A percentile compares a stretch with the other conserved stretches of the same genome.
phyloP scores from a whole-genome alignment of 805 yeast species.

The Schizosaccharomyces cryophilus region DNA sequence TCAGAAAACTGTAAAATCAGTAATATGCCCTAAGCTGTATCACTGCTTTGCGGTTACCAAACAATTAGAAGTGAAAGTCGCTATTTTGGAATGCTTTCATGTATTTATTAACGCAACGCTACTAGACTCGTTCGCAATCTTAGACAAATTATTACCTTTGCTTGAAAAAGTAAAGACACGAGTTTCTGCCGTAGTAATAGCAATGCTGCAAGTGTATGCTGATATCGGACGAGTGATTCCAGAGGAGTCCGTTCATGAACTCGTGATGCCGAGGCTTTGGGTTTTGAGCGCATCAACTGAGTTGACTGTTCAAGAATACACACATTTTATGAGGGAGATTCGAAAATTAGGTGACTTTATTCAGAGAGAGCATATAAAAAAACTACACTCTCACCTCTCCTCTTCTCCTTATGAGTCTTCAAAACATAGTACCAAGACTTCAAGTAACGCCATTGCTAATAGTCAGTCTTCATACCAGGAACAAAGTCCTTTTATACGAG shows the following conservation, averaged over 20 bases:
- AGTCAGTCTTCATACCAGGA: no score
- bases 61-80: constrained; percentile 23
- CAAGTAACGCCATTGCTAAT: no score
- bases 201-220: constrained; percentile 22
- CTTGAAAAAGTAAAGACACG: constrained; percentile 52
- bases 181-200: constrained; percentile 36
- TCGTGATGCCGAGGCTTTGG: constrained; percentile 30
- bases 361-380: not conserved
- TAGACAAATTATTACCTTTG: constrained; percentile 62
- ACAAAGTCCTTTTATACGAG: no score
- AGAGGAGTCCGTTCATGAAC: constrained; percentile 28
- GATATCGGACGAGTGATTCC: constrained; percentile 17
- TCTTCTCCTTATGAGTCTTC: not conserved
- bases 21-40: not conserved
- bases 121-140: constrained; percentile 22
- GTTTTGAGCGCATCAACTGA: constrained; percentile 23
- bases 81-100: constrained; percentile 21
- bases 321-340: constrained; percentile 17
- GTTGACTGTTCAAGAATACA: constrained; percentile 21
- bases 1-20: not conserved
- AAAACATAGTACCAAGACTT: no score
- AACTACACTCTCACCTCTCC: not conserved
- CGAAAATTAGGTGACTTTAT: not conserved
- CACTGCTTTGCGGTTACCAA: not conserved
- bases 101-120: not conserved